Conservation (phyloP, 257 asterid species). For the Catharanthus roseus region DNA sequence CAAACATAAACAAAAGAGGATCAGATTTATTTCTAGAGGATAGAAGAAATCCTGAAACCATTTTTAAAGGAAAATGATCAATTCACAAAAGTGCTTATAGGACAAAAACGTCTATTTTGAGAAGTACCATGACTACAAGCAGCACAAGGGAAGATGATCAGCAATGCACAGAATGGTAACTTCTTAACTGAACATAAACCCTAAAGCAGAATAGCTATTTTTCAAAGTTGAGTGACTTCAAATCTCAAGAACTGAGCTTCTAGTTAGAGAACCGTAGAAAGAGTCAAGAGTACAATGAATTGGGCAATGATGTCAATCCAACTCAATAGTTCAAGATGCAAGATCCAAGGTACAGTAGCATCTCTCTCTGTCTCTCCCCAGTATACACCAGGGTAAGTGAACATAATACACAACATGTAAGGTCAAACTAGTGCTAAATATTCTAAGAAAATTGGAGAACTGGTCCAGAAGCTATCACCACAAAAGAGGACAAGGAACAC, state of each 20-base stretch:
- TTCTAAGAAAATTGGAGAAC: too few species aligned
- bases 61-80: not conserved
- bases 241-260: not conserved
- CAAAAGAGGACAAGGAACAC: too few species aligned
- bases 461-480: not conserved
- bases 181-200: not conserved
- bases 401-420: not conserved
- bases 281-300: not conserved
- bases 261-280: not conserved
- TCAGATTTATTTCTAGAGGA: slow-evolving; percentile 8
- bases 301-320: not conserved
- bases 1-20: slow-evolving; percentile 10
- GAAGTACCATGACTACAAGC: not conserved
- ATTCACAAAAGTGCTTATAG: not conserved
- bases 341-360: not conserved
- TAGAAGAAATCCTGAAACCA: not conserved
- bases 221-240: not conserved
- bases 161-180: not conserved
- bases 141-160: not conserved
- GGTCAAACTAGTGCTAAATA: not conserved
- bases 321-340: not conserved
- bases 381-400: not conserved
- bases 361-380: not conserved
- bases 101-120: too few species aligned
- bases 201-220: not conserved